Base-by-base conservation (phyloP, 2,329 filamentous ascomycete species). In the Aspergillus ruber region DNA sequence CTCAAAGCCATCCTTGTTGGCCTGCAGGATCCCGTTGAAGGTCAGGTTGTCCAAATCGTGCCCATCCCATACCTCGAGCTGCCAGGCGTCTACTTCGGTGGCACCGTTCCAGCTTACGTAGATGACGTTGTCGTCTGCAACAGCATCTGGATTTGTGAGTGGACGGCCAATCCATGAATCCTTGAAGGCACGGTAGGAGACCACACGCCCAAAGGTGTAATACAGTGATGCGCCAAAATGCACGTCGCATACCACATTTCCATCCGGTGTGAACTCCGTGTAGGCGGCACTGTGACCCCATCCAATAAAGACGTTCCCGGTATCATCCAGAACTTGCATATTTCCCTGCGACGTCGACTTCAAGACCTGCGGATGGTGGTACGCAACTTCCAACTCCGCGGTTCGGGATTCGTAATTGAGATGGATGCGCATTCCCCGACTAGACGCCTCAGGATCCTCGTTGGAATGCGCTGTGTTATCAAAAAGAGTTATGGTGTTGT, bases 161-260 rank as follows among this genome's bases (percentile, higher is more conserved):
- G 78, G 77, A 9, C 65, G 59, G 0, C 74, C 77, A 3, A 70
- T 69, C 77, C 79, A 84, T 46, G 73, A 66, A 52, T 70, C 74
- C 56, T 77, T 78, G 60, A 76, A 76, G 2, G 72, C 74, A 27
- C 79, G 73, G 55, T 83, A 83, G 45, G 75, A 79, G 56, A 76
- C 71, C 2, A 77, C 71, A 13, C 59, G 52, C 2, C 58, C 58
- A 27, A 60, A 55, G 55, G 65, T 42, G 61, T 57, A 60, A 60
- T 55, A 61, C 58, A 48, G 60, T 62, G 50, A 71, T 47, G 44
- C 59, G 42, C 55, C 71, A 56, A 80, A 66, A 55, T 77, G 76
- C 5, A 66, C 70, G 49, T 82, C 76, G 67, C 80, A 80, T 15
- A 82, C 65, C 3, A 74, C 59, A 7, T 70, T 62, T 7, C 79